Conservation (phyloP, 805 yeast genomes). For the Brettanomyces nanus region DNA sequence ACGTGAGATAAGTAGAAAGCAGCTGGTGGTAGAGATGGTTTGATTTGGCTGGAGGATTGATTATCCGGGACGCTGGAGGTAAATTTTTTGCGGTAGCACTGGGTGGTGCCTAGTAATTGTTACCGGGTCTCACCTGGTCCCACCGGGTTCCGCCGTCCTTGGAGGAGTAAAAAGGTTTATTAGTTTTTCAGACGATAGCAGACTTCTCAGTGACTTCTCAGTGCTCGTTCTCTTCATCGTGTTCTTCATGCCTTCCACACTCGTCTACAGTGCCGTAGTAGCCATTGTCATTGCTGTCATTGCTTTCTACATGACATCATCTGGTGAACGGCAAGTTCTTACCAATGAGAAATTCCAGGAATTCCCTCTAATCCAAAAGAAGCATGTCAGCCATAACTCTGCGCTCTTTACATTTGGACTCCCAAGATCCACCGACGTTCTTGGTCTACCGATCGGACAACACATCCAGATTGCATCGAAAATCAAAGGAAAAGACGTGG, state of each 20-base stretch:
- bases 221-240: background rate
- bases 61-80: too few species aligned
- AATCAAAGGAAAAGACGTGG: constrained; percentile 71
- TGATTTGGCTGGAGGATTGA: too few species aligned
- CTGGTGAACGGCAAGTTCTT: constrained; percentile 40
- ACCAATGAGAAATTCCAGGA: constrained; percentile 60
- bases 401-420: constrained; percentile 78
- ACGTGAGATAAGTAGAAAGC: too few species aligned
- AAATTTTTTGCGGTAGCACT: too few species aligned
- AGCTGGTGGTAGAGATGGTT: too few species aligned
- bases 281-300: constrained; percentile 17
- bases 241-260: background rate
- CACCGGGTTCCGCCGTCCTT: too few species aligned
- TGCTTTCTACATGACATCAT: constrained; percentile 10
- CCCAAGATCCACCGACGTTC: constrained; percentile 62
- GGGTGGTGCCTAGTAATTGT: too few species aligned
- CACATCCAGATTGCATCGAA: constrained; percentile 75
- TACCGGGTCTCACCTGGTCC: too few species aligned
- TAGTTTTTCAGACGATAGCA: too few species aligned
- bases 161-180: too few species aligned
- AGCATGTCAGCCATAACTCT: constrained; percentile 69
- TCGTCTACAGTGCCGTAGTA: constrained; percentile 5
- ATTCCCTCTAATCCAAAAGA: constrained; percentile 75
- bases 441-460: constrained; percentile 93
- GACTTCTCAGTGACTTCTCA: too few species aligned